Base-by-base conservation (phyloP, 192 early-diverging fungal species). In the Backusella westeae region DNA sequence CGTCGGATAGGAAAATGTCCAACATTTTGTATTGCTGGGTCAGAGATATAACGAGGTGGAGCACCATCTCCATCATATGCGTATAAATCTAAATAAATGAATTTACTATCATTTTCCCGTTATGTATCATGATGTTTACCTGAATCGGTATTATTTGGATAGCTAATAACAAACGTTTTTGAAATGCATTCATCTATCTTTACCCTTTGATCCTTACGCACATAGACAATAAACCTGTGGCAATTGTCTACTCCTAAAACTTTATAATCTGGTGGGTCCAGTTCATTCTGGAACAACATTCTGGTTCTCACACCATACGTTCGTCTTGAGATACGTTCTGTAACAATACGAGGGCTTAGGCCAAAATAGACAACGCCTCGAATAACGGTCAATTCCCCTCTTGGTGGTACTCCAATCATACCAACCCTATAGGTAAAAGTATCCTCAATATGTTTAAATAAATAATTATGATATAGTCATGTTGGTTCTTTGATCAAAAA, bases 281-380 rank as follows among this genome's bases (percentile, higher is more conserved):
- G 39, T 6, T 78, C 82, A 34, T 84, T 79, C 34, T 82, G 73
- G 59, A 85, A 87, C 5, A 83, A 63, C 70, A 80, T 83, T 39
- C 83, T 82, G 38, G 77, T 80, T 73, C 85, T 82, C 0, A 85
- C 81, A 42, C 86, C 86, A 36, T 87, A 87, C 77, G 82, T 85
- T 10, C 81, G 76, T 77, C 86, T 80, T 6, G 76, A 71, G 0
- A 81, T 72, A 38, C 75, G 76, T 21, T 68, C 69, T 6, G 80
- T 66, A 2, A 81, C 69, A n/a, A 49, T 69, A 6, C 35, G 76
- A 21, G 72, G 80, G 52, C 49, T 86, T 59, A 84, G 68, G 41
- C 83, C 85, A 73, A 78, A 78, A 63, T 84, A 81, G n/a, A 84
- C 87, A 12, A 83, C 85, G 39, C 84, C 87, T 78, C 83, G 82